phyloP scores from a whole-genome alignment of 805 yeast genomes.

The Brettanomyces naardenensis region DNA sequence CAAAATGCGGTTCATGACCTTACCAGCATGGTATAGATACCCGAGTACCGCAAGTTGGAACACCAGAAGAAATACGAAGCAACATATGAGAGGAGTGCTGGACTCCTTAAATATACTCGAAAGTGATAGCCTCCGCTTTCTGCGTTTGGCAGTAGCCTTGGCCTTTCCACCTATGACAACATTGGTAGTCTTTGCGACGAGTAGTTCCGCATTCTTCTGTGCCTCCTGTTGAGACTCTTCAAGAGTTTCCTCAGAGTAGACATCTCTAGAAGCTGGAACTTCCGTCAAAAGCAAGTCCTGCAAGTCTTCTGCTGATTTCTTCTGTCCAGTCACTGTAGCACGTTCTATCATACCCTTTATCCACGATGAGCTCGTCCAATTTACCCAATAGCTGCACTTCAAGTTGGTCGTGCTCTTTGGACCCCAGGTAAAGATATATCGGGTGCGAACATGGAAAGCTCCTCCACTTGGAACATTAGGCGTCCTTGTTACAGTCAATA shows the following conservation, averaged over 20 bases:
- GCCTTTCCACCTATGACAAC: background rate
- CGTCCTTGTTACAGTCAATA: conserved; percentile 59
- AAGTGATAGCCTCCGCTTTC: background rate
- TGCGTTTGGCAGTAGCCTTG: background rate
- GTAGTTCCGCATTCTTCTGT: background rate
- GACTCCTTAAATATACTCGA: background rate
- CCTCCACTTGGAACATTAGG: conserved; percentile 96
- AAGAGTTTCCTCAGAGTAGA: background rate
- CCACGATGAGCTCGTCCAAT: conserved; percentile 93
- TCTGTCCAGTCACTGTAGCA: conserved; percentile 76
- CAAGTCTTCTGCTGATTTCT: conserved; percentile 43
- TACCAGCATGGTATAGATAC: background rate
- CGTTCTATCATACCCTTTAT: conserved; percentile 82
- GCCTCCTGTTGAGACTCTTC: background rate
- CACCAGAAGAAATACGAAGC: background rate
- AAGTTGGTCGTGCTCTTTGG: conserved; percentile 51
- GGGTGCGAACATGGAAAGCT: conserved; percentile 67
- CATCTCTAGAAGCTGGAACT: conserved; percentile 7
- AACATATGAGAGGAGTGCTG: background rate
- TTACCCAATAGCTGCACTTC: conserved; percentile 61
- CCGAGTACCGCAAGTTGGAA: background rate
- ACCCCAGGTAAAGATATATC: conserved; percentile 72
- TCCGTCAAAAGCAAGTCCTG: conserved; percentile 16
- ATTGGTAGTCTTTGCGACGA: background rate
- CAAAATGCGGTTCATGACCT: background rate